Evolutionary conservation across 371 early-diverging fungal genomes (phyloP).

Genomic region (Umbelopsis sp.): DNA sequence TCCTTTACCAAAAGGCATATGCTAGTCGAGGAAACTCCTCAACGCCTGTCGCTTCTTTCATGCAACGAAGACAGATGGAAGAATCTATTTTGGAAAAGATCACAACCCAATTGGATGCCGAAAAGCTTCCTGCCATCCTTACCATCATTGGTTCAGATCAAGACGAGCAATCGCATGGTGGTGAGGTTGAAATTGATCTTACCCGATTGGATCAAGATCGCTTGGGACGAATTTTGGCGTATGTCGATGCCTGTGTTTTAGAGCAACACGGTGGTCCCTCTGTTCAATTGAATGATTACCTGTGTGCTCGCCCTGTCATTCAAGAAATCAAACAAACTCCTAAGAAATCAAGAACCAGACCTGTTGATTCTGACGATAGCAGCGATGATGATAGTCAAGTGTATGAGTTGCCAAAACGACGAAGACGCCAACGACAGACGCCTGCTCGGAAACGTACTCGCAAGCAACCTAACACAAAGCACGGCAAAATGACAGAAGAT

Average conservation of each 20-base stretch:
- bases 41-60: conserved; percentile 6
- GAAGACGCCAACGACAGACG: neutral
- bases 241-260: conserved; percentile 32
- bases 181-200: conserved; percentile 39
- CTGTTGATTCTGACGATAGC: neutral
- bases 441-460: neutral
- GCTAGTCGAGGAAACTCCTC: conserved; percentile 1
- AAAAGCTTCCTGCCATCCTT: conserved; percentile 35
- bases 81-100: conserved; percentile 32
- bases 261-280: conserved; percentile 31
- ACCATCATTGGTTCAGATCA: conserved; percentile 23
- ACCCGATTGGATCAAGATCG: conserved; percentile 26
- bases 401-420: conserved; percentile 6
- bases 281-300: conserved; percentile 20
- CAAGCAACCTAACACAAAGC: neutral
- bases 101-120: conserved; percentile 30
- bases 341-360: neutral
- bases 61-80: conserved; percentile 30
- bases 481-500: neutral
- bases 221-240: conserved; percentile 27
- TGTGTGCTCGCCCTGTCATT: neutral
- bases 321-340: neutral
- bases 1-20: conserved; percentile 14
- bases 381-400: conserved; percentile 12
- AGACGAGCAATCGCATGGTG: conserved; percentile 22